These are phyloP conservation scores for Pseudovirgaria hyperparasitica DNA, from an alignment of 2,329 filamentous ascomycete genomes.

Conservation along the genomic window DNA sequence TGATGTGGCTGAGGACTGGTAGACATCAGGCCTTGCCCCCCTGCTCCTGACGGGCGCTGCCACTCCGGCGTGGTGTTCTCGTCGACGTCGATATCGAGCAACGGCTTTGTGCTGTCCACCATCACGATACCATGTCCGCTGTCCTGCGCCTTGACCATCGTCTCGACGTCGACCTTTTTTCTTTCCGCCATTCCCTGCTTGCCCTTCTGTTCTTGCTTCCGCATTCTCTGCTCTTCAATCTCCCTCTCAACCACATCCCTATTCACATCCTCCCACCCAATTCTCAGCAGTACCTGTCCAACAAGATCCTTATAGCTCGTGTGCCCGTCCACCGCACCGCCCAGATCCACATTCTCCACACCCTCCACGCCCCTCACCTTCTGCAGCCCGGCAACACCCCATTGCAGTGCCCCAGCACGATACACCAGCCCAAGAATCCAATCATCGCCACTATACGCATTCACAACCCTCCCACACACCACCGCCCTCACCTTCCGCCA, in stretches of 20 bases:
- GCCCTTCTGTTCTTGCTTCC: conserved; percentile 26
- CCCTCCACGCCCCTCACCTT: conserved; percentile 53
- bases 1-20: too few relatives aligned
- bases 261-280: conserved; percentile 37
- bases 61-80: too few relatives aligned
- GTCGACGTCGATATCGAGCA: too few relatives aligned
- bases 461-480: conserved; percentile 68
- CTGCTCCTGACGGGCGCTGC: too few relatives aligned
- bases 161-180: conserved; percentile 20
- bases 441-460: conserved; percentile 78
- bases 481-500: conserved; percentile 69
- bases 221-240: conserved; percentile 22
- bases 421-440: conserved; percentile 79
- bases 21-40: too few relatives aligned
- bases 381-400: conserved; percentile 73
- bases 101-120: too few relatives aligned
- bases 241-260: conserved; percentile 26
- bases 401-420: conserved; percentile 65
- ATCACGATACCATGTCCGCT: too few relatives aligned
- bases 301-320: conserved; percentile 36
- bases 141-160: conserved; percentile 12
- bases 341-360: conserved; percentile 43
- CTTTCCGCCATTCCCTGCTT: conserved; percentile 17
- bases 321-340: conserved; percentile 34
- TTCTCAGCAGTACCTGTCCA: conserved; percentile 32